phyloP scores from a whole-genome alignment of 2,329 filamentous ascomycete genomes.

The Boeremia lycopersici region DNA sequence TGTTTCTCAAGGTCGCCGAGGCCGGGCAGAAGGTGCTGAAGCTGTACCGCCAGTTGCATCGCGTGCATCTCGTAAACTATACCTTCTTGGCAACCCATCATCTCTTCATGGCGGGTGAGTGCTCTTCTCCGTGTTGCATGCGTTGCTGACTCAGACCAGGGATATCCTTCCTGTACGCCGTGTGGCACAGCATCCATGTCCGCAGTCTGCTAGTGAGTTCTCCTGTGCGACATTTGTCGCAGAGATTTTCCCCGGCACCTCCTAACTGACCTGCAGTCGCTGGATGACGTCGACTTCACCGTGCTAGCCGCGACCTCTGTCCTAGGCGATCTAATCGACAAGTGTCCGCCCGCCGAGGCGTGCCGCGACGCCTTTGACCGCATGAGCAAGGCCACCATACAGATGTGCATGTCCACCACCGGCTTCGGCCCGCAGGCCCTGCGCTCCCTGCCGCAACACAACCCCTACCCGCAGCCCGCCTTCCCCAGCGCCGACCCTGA shows the following conservation, averaged over 20 bases:
- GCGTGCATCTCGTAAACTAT: constrained; percentile 89
- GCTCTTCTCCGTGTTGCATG: constrained; percentile 1
- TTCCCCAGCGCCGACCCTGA: constrained; percentile 33
- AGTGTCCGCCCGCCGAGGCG: constrained; percentile 92
- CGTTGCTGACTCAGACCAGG: constrained; percentile 49
- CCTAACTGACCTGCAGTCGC: constrained; percentile 58
- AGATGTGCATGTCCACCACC: constrained; percentile 88
- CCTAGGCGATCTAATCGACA: constrained; percentile 87
- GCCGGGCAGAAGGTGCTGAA: constrained; percentile 91
- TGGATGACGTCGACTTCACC: constrained; percentile 98
- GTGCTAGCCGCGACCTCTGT: constrained; percentile 92
- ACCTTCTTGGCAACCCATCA: constrained; percentile 96
- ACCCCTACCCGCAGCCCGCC: constrained; percentile 18
- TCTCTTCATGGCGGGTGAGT: constrained; percentile 89
- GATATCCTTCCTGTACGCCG: constrained; percentile 93
- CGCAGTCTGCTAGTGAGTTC: constrained; percentile 78
- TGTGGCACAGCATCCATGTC: constrained; percentile 93
- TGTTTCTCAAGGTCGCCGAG: constrained; percentile 94
- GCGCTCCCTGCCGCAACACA: constrained; percentile 27
- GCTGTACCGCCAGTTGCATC: constrained; percentile 86
- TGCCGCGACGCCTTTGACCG: constrained; percentile 94
- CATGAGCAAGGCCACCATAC: constrained; percentile 92
- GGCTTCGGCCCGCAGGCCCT: constrained; percentile 68
- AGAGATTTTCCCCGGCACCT: background rate
- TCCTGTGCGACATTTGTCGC: constrained; percentile 18